Base-by-base conservation (phyloP, 2,329 filamentous ascomycete genomes). In the Talaromyces atroroseus region DNA sequence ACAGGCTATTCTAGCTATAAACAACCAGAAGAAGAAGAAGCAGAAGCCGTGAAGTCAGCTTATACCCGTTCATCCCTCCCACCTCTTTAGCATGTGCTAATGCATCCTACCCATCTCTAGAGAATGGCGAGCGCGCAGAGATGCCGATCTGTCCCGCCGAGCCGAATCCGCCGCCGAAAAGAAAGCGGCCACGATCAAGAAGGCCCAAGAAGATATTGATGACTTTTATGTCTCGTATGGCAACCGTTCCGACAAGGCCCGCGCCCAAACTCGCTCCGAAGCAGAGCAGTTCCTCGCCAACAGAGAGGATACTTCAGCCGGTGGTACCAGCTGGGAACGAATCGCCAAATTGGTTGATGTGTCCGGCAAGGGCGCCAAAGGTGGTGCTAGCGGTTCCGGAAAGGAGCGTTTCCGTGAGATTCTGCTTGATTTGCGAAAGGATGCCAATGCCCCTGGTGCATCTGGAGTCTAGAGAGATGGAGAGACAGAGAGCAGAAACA, bases 181-280 rank as follows among this genome's bases (percentile, higher is more conserved):
- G 76, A 94, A 94, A 71, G 83, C 84, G 61, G 86, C 92, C 71
- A 96, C 91, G 1, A 78, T 96, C 69, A 85, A 90, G 71, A 90
- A 94, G 65, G 94, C 94, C 11, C 90, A 91, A 69, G 83, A 92
- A 71, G 94, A 95, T 73, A 95, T 99, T 62, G 94, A 99, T 72
- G 94, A 96, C 72, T 99, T 97, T 77, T 99, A 99, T 80, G 92
- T 96, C 70, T 96, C 96, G 76, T 99, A 99, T 80, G 97, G 97
- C 79, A 86, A 88, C 74, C 96, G 96, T 79, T 92, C 94, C 73
- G 94, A 99, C 73, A 97, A 97, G 82, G 84, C 83, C 58, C 87
- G 96, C 64, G 81, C 87, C 21, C 90, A 95, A 78, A 94, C 92
- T 56, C 85, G 87, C 66, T 88, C 89, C 72, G 94, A 99, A 65